Percentiles rank a stretch among this genome's conserved stretches.
Evolutionary conservation across 2,329 filamentous ascomycete genomes (phyloP).

Genomic region (Colletotrichum tanaceti): DNA sequence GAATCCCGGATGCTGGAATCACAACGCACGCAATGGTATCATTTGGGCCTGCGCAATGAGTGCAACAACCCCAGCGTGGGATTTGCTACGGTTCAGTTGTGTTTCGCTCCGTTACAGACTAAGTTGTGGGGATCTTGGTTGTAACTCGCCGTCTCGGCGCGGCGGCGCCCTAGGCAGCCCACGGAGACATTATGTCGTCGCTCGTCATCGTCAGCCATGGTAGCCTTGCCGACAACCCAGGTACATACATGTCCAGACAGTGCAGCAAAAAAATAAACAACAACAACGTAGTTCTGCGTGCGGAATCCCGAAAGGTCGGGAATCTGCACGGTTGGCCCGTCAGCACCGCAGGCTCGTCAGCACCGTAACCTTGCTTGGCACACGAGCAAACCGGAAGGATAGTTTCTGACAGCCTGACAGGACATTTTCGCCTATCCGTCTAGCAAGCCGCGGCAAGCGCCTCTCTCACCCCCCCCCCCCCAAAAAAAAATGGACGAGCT

Average conservation of each 20-base stretch:
- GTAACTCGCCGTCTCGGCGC: too few species aligned
- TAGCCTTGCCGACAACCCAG: conserved; percentile 2
- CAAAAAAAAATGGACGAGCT: neutral
- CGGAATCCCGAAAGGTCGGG: neutral
- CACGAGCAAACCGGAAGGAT: neutral
- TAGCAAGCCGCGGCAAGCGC: neutral
- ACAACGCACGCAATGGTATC: neutral
- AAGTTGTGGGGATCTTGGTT: too few species aligned
- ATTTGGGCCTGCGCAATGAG: conserved; percentile 13
- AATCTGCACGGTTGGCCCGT: conserved; percentile 3
- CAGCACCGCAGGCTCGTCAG: conserved; percentile 18
- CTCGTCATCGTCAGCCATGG: neutral
- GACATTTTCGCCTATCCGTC: neutral
- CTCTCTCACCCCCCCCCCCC: too few species aligned
- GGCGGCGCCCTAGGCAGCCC: neutral
- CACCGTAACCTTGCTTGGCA: conserved; percentile 2
- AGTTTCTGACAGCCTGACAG: neutral
- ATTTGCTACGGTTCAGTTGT: conserved; percentile 3
- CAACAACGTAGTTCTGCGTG: neutral
- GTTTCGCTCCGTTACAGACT: conserved; percentile 33
- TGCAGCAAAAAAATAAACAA: conserved; percentile 19
- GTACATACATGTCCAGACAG: conserved; percentile 18
- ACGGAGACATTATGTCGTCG: neutral
- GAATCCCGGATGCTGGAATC: conserved; percentile 8
- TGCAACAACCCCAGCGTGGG: conserved; percentile 28